These are phyloP conservation scores for Sarocladiaceae sp. DNA, from an alignment of 2,329 filamentous ascomycete genomes.

Conservation along the genomic window DNA sequence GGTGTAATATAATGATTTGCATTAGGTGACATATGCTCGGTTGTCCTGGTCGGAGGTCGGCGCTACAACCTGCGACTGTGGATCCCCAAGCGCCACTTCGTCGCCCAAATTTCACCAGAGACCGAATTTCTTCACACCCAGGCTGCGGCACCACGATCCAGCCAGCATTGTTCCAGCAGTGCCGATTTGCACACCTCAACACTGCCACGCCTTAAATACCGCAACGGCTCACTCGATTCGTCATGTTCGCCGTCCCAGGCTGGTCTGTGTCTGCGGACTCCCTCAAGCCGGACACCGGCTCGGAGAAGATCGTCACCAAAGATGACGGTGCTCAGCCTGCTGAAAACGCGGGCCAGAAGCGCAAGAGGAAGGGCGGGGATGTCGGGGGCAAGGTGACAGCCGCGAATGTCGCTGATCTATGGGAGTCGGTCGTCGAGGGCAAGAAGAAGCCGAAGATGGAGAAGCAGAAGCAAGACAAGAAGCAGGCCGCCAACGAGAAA, in stretches of 20 bases:
- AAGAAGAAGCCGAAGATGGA: conserved; percentile 43
- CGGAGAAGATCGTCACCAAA: conserved; percentile 15
- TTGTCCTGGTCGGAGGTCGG: conserved; percentile 9
- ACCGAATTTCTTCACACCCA: conserved; percentile 7
- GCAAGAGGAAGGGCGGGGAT: conserved; percentile 38
- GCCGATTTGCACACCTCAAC: background rate
- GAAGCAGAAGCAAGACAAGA: conserved; percentile 34
- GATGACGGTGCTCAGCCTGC: conserved; percentile 30
- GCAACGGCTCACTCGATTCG: conserved; percentile 11
- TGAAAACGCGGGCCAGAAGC: conserved; percentile 57
- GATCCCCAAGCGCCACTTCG: background rate
- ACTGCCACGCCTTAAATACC: too few species aligned
- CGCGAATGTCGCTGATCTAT: conserved; percentile 72
- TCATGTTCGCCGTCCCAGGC: conserved; percentile 90
- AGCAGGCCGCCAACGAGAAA: conserved; percentile 16
- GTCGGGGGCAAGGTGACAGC: conserved; percentile 49
- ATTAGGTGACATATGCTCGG: too few species aligned
- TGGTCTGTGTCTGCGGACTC: conserved; percentile 76
- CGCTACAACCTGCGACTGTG: conserved; percentile 1
- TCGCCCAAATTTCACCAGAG: conserved; percentile 5
- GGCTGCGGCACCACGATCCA: background rate
- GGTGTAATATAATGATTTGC: too few species aligned
- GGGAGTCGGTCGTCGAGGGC: conserved; percentile 74
- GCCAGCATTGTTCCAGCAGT: background rate
- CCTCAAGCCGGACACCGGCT: conserved; percentile 61